These are phyloP conservation scores for Dryas alaskensis DNA, from an alignment of 306 rosid species.

Conservation along the genomic window DNA sequence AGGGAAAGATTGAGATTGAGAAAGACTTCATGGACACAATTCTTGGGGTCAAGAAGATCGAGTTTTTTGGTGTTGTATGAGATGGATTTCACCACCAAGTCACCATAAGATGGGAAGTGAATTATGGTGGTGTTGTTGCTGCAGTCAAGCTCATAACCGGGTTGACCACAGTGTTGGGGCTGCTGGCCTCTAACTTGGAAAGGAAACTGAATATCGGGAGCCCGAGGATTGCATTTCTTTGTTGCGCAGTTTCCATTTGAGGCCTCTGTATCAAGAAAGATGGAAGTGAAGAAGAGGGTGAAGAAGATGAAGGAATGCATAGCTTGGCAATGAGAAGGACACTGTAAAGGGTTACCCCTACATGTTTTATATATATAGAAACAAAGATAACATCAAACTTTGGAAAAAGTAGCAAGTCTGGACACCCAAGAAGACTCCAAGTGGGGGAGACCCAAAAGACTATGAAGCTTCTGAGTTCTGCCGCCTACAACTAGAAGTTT, in stretches of 20 bases:
- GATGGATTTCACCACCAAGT: slow-evolving; percentile 61
- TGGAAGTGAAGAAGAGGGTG: slow-evolving; percentile 40
- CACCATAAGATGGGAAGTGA: slow-evolving; percentile 54
- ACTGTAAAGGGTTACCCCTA: neutral
- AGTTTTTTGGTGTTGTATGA: slow-evolving; percentile 53
- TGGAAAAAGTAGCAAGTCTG: neutral
- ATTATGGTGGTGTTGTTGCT: slow-evolving; percentile 49
- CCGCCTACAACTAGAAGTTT: neutral
- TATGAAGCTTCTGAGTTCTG: slow-evolving; percentile 21
- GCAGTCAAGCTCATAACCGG: slow-evolving; percentile 43
- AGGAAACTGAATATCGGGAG: slow-evolving; percentile 45
- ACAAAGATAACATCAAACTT: neutral
- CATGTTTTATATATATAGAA: neutral
- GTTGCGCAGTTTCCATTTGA: slow-evolving; percentile 12
- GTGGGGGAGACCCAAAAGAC: neutral
- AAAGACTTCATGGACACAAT: slow-evolving; percentile 60
- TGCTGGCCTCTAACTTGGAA: slow-evolving; percentile 36
- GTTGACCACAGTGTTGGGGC: slow-evolving; percentile 1
- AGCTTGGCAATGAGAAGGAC: slow-evolving; percentile 5
- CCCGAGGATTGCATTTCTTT: slow-evolving; percentile 31
- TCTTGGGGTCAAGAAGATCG: slow-evolving; percentile 58
- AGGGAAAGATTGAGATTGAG: slow-evolving; percentile 63
- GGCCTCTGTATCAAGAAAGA: slow-evolving; percentile 32
- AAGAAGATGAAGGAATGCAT: slow-evolving; percentile 43
- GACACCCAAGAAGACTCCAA: slow-evolving; percentile 17